Base-by-base conservation (phyloP, 805 yeast species). In the Candida ponderosae region DNA sequence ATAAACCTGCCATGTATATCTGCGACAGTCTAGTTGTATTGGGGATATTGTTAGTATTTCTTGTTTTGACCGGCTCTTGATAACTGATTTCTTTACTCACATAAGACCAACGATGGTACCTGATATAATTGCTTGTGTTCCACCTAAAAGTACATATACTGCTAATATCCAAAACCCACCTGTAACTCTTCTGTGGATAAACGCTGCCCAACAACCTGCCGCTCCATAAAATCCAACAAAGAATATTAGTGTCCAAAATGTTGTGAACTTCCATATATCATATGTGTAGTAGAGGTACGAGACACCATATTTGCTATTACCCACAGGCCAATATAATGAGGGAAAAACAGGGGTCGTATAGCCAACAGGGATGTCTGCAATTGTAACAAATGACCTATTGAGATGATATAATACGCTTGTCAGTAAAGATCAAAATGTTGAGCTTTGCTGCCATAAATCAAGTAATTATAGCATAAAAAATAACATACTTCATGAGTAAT, bases 241-340 rank as follows among this genome's bases (percentile, higher is more conserved):
- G 45, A 85, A 61, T 8, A 88, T 79, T 33, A 90, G 48, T 13
- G 82, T 70, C 97, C 98, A 90, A 47, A 63, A 71, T 9, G 86
- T 66, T 0, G 96, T 85, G 66, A 85, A 90, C 45, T 59, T 61
- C 93, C 95, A 89, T 14, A 90, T 75, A 49, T 87, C 96, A 15
- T 54, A 45, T 2, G 79, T 62, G 48, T 76, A 74, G 60, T 85
- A 90, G 5, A 90, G 70, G 45, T 70, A 76, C 27, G 87, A 70
- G 6, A 68, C 50, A 3, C 53, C 40, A 40, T 56, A 63, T 29
- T 44, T 50, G 2, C 63, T 57, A 27, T 60, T 51, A 11, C 60
- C 56, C 14, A 74, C 46, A 0, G 95, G 95, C 83, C 88, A 81
- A 50, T 67, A 70, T 23, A 90, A 58, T 3, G 94, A 79, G 5